Percentiles rank a stretch among this genome's conserved stretches.
phyloP scores from a whole-genome alignment of 768 basidiomycete genomes.

The Hemileccinum rubropunctum region DNA sequence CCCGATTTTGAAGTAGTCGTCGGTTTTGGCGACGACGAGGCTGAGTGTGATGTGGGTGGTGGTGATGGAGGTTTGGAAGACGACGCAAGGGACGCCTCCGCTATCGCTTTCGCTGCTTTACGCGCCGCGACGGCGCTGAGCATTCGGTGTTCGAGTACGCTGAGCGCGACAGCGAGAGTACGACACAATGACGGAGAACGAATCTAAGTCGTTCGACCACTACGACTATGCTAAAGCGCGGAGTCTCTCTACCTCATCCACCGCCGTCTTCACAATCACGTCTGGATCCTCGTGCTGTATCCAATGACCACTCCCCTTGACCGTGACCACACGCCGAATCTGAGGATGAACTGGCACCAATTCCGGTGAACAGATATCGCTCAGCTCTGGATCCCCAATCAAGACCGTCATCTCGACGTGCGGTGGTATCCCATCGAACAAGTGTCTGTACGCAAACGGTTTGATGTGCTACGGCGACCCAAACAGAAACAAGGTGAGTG shows the following conservation, averaged over 20 bases:
- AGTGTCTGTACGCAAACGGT: too few relatives aligned
- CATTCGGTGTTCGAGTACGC: conserved; percentile 37
- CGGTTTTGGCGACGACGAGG: conserved; percentile 12
- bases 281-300: conserved; percentile 12
- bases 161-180: neutral
- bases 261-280: too few relatives aligned
- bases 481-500: too few relatives aligned
- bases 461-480: too few relatives aligned
- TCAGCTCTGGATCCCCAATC: too few relatives aligned
- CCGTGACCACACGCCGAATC: too few relatives aligned
- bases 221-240: neutral
- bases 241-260: conserved; percentile 11
- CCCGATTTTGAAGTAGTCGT: neutral
- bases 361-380: too few relatives aligned
- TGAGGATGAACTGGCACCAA: too few relatives aligned
- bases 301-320: conserved; percentile 7
- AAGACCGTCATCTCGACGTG: too few relatives aligned
- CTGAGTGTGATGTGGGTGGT: conserved; percentile 1
- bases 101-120: conserved; percentile 50
- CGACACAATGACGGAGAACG: conserved; percentile 4
- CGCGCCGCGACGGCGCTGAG: conserved; percentile 73
- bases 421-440: too few relatives aligned
- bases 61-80: conserved; percentile 14
- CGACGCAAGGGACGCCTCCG: conserved; percentile 8
- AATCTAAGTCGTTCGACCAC: neutral